Evolutionary conservation across 352 stramenopile genomes (phyloP).

Genomic region (Globisporangium polare): DNA sequence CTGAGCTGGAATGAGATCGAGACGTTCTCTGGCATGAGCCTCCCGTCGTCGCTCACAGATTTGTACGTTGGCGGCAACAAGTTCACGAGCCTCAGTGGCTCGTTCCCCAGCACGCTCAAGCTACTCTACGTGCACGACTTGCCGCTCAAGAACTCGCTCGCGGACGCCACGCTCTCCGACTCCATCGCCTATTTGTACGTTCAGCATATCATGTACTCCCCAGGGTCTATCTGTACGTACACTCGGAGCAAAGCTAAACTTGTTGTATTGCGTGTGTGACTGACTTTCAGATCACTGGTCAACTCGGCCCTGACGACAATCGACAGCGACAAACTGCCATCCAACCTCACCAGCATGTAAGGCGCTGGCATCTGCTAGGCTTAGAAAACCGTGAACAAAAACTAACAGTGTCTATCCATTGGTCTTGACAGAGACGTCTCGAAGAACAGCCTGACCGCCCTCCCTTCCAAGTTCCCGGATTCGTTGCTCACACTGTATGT

Average conservation of each 20-base stretch:
- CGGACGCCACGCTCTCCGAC: conserved; percentile 38
- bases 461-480: conserved; percentile 28
- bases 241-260: neutral
- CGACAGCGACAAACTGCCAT: conserved; percentile 37
- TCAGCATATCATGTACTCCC: neutral
- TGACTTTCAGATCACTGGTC: conserved; percentile 30
- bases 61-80: conserved; percentile 64
- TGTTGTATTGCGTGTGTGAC: neutral
- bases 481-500: conserved; percentile 34
- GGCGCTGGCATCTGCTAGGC: conserved; percentile 7
- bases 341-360: conserved; percentile 50
- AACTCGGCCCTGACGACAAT: conserved; percentile 38
- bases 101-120: conserved; percentile 47
- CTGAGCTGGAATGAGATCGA: conserved; percentile 66
- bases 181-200: conserved; percentile 39
- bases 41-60: conserved; percentile 43
- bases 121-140: conserved; percentile 74
- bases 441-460: conserved; percentile 33
- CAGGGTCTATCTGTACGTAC: no score
- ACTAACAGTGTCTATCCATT: neutral
- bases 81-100: conserved; percentile 50
- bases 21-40: conserved; percentile 55
- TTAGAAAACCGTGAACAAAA: neutral
- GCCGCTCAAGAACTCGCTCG: conserved; percentile 30
- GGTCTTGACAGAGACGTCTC: conserved; percentile 36